Evolutionary conservation across 495 filamentous ascomycete genomes (phyloP).

Genomic region (Neurospora sp.): DNA sequence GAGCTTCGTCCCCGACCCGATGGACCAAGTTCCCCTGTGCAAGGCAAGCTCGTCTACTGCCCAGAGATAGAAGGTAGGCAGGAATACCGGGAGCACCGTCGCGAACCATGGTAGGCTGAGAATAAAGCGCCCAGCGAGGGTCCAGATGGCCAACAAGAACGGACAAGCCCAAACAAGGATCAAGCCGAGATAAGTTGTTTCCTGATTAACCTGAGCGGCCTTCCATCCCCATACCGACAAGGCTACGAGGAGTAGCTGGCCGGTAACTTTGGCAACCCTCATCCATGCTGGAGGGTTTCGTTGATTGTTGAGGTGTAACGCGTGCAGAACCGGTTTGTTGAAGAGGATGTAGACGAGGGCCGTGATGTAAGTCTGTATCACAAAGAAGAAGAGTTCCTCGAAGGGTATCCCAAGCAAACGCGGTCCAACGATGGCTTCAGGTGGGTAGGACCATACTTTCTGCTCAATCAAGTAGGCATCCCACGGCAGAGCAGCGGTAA

Average conservation of each 20-base stretch:
- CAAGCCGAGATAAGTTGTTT: conserved; percentile 49
- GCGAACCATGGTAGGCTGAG: conserved; percentile 41
- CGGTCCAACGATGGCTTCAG: conserved; percentile 45
- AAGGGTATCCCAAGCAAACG: conserved; percentile 48
- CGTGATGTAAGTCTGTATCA: conserved; percentile 66
- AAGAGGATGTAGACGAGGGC: conserved; percentile 52
- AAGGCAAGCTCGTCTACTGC: conserved; percentile 54
- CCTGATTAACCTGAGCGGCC: not conserved
- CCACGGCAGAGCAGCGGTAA: conserved; percentile 57
- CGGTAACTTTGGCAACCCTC: conserved; percentile 21
- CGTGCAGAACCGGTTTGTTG: conserved; percentile 51
- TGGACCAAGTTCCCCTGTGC: conserved; percentile 54
- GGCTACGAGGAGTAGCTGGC: conserved; percentile 31
- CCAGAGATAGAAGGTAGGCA: conserved; percentile 61
- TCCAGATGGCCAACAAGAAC: conserved; percentile 53
- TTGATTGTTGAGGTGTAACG: conserved; percentile 37
- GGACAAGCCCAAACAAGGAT: conserved; percentile 58
- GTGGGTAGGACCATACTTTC: conserved; percentile 59
- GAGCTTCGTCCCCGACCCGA: conserved; percentile 51
- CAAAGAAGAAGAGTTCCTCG: conserved; percentile 65
- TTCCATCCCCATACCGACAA: conserved; percentile 22
- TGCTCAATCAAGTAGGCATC: conserved; percentile 57
- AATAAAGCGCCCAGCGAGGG: conserved; percentile 47
- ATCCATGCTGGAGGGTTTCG: conserved; percentile 4
- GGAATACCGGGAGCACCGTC: conserved; percentile 42